Evolutionary conservation across 2,329 filamentous ascomycete genomes (phyloP), one percentile per base, ranked within the genome.

Genomic region (Ophiostoma angusticollis): DNA sequence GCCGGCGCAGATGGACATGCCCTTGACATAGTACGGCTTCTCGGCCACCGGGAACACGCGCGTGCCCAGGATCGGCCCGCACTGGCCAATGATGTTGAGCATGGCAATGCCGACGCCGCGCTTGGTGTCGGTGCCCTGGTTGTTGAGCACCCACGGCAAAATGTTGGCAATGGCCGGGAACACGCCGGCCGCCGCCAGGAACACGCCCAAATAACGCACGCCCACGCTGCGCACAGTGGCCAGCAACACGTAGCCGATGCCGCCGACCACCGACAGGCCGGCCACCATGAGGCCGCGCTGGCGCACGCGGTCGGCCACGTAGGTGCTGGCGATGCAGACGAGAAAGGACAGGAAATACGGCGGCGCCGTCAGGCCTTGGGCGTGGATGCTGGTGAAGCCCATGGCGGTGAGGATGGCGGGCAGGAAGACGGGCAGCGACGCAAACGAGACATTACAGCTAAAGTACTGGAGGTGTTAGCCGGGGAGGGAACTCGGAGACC

Each of bases 311-410:
- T 84, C 80, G n/a, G 78, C 77, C 25, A 82, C 53, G 53, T 65
- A 80, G 5, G 76, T 75, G 2, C 71, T 72, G 9, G 52, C 49
- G 43, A 84, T 67, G 31, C 74, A 79, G 17, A 75, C 57, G 11
- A 80, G 48, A 52, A 80, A 83, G 2, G 78, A 68, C 13, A 80
- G 56, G 48, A 84, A 73, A 54, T 80, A 84, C 0, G 80, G 78
- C 1, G 80, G 80, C 0, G 79, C 78, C 1, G 78, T 78, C 11
- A 86, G 66, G 1, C 80, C 81, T 56, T 86, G 80, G 0, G 81
- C 76, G 42, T 75, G 63, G 45, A 83, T 68, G 14, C 68, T 62
- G 1, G 68, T 70, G 57, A 78, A 84, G 12, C 80, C 79, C 74
- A 85, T 81, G 40, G 72, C 64, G 32, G 67, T 58, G 13, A 80